These are phyloP conservation scores for Sanghuangporus baumii DNA, from an alignment of 1,284 basidiomycete genomes.

Conservation along the genomic window DNA sequence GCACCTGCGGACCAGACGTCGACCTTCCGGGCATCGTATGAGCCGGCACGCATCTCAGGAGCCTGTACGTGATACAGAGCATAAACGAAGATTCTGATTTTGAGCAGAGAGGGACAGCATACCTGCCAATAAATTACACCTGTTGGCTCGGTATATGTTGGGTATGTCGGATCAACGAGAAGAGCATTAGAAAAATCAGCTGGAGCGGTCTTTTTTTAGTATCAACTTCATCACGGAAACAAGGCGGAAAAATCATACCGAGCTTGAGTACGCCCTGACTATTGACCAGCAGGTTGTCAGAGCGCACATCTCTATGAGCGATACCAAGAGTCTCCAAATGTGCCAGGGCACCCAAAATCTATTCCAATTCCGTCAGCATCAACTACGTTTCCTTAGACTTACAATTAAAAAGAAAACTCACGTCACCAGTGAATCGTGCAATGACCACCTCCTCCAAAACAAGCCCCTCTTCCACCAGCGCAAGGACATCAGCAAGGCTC, in stretches of 20 bases:
- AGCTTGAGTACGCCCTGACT: conserved; percentile 63
- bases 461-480: conserved; percentile 51
- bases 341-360: conserved; percentile 60
- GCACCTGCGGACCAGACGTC: conserved; percentile 80
- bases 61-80: not conserved
- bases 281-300: conserved; percentile 72
- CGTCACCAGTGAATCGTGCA: conserved; percentile 67
- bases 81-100: not conserved
- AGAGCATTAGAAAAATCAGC: conserved; percentile 76
- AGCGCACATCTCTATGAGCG: conserved; percentile 73
- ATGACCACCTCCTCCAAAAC: conserved; percentile 59
- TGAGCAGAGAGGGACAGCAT: conserved; percentile 18
- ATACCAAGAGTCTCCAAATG: conserved; percentile 59
- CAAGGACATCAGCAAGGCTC: conserved; percentile 72
- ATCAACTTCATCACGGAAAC: not conserved
- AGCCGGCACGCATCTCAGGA: conserved; percentile 24
- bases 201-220: conserved; percentile 24
- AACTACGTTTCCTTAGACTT: not conserved
- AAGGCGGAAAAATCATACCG: conserved; percentile 36
- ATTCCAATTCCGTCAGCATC: not conserved
- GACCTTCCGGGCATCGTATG: conserved; percentile 68
- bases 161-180: conserved; percentile 41
- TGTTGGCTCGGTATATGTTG: conserved; percentile 48
- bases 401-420: conserved; percentile 33
- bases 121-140: conserved; percentile 78